These are phyloP conservation scores for Citrus trifoliata DNA, from an alignment of 345 rosid species.

Conservation along the genomic window DNA sequence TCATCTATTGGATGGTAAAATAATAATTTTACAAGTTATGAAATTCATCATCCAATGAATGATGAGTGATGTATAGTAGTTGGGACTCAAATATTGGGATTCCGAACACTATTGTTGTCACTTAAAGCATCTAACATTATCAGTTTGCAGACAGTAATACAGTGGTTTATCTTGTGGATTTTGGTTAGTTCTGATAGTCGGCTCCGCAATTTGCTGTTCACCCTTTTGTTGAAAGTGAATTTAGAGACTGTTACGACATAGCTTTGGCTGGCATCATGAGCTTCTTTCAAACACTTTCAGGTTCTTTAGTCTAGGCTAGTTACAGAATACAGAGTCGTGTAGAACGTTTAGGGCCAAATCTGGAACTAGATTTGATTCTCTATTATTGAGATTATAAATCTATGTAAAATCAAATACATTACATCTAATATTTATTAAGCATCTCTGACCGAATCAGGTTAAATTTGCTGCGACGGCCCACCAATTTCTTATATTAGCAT, in stretches of 20 bases:
- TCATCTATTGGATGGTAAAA: no score
- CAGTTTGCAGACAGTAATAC: background rate
- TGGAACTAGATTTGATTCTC: background rate
- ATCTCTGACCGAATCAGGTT: constrained; percentile 5
- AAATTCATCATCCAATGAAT: no score
- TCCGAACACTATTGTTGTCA: no score
- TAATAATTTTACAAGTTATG: no score
- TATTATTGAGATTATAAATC: background rate
- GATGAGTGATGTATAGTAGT: no score
- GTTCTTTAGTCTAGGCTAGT: background rate
- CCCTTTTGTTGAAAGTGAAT: background rate
- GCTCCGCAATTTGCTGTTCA: background rate
- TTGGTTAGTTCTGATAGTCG: background rate
- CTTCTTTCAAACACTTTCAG: background rate
- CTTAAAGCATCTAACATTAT: background rate
- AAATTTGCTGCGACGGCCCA: constrained; percentile 18
- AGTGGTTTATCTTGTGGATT: background rate
- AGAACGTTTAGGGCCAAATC: background rate
- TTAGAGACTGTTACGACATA: background rate
- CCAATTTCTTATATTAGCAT: constrained; percentile 24
- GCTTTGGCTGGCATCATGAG: background rate
- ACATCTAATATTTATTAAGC: background rate
- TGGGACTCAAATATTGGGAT: no score
- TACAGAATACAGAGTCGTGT: background rate
- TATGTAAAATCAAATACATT: background rate